phyloP scores from a whole-genome alignment of 129 eudicot genomes.

The Apium graveolens region DNA sequence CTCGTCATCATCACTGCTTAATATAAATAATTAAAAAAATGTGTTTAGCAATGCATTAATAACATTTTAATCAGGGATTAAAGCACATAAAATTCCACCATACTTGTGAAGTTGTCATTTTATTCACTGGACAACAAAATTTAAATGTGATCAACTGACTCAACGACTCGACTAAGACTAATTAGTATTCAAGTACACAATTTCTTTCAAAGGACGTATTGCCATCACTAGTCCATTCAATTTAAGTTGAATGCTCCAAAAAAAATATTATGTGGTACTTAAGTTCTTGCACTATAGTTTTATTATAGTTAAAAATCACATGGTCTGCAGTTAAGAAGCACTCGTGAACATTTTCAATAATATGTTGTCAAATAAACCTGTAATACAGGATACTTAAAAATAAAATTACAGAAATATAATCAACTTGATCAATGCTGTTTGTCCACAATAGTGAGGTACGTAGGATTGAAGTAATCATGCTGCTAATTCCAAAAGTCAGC shows the following conservation, averaged over 20 bases:
- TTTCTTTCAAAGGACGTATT: neutral
- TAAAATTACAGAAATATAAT: neutral
- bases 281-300: neutral
- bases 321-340: neutral
- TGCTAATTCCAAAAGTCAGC: neutral
- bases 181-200: neutral
- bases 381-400: neutral
- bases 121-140: neutral
- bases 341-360: neutral
- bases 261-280: neutral
- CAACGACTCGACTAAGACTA: neutral
- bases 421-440: neutral
- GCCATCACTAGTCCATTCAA: neutral
- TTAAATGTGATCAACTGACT: neutral
- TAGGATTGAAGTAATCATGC: neutral
- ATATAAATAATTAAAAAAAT: neutral
- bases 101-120: neutral
- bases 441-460: neutral
- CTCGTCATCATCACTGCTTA: conserved; percentile 84
- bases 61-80: neutral
- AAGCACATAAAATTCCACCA: neutral
- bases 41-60: neutral
- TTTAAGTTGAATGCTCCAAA: neutral
- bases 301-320: neutral
- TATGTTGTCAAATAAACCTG: neutral